Evolutionary conservation across 1,284 basidiomycete genomes (phyloP).

Genomic region (Pisolithus thermaeus): DNA sequence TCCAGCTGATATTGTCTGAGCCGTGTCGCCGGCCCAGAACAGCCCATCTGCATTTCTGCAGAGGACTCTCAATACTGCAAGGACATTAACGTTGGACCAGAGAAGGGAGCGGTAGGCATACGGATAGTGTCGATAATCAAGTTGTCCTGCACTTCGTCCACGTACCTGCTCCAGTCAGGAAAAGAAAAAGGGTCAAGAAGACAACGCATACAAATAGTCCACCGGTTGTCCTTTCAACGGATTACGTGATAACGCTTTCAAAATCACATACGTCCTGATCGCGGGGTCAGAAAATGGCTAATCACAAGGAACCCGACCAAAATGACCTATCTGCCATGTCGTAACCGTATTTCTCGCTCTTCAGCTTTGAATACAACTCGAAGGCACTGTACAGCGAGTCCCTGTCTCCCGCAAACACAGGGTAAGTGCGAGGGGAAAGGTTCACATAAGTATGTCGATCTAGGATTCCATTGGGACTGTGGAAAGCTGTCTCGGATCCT

Average conservation of each 20-base stretch:
- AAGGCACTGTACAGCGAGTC: neutral
- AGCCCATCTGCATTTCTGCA: constrained; percentile 61
- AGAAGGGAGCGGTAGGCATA: neutral
- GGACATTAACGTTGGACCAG: constrained; percentile 1
- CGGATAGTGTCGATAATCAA: neutral
- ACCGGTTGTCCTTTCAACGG: neutral
- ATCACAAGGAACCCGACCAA: no score
- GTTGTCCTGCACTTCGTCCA: neutral
- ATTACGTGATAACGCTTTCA: neutral
- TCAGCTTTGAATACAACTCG: neutral
- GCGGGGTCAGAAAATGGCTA: neutral
- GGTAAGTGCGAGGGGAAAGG: neutral
- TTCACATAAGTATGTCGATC: neutral
- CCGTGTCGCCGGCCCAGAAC: constrained; percentile 78
- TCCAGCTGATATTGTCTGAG: constrained; percentile 68
- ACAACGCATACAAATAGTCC: neutral
- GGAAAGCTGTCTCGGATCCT: neutral
- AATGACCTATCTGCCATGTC: neutral
- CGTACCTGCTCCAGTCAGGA: neutral
- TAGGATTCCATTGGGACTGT: neutral
- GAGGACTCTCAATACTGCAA: constrained; percentile 52
- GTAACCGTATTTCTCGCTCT: neutral
- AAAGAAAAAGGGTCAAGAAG: neutral
- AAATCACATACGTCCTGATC: neutral
- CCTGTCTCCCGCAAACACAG: neutral